Conservation (phyloP, 306 rosid genomes). For the Prosopis cineraria region DNA sequence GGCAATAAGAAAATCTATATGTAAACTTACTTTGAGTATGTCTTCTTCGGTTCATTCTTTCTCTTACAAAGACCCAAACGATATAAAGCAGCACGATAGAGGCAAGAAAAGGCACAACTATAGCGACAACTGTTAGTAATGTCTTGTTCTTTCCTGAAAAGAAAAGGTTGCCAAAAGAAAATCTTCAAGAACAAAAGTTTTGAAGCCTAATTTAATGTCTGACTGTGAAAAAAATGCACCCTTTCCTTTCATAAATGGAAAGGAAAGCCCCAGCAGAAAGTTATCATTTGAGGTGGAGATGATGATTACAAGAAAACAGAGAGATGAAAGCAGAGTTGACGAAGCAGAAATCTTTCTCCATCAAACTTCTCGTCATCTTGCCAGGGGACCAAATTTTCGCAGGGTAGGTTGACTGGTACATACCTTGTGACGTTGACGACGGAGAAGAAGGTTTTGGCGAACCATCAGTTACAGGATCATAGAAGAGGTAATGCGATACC, state of each 20-base stretch:
- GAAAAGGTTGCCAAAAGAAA: background rate
- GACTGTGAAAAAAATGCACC: background rate
- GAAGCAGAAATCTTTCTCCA: background rate
- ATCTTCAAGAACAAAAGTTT: background rate
- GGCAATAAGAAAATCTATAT: background rate
- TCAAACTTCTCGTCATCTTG: background rate
- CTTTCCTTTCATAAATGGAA: background rate
- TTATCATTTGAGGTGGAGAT: background rate
- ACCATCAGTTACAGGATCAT: background rate
- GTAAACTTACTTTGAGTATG: background rate
- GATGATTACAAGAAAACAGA: background rate
- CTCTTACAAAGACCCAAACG: slow-evolving; percentile 13
- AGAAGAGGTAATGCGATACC: background rate
- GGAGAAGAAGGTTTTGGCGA: background rate
- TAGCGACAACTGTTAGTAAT: background rate
- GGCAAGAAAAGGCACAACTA: slow-evolving; percentile 15
- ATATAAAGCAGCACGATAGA: background rate
- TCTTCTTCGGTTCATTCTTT: background rate
- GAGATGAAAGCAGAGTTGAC: background rate
- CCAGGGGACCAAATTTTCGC: background rate
- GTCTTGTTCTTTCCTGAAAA: background rate
- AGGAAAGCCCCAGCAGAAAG: background rate
- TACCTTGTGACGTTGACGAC: background rate
- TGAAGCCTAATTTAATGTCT: background rate
- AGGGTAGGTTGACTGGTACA: background rate